A percentile compares a stretch with the other conserved stretches of the same genome.
These are phyloP conservation scores for Capillidium rhysosporum DNA, from an alignment of 371 early-diverging fungal species.

Conservation along the genomic window DNA sequence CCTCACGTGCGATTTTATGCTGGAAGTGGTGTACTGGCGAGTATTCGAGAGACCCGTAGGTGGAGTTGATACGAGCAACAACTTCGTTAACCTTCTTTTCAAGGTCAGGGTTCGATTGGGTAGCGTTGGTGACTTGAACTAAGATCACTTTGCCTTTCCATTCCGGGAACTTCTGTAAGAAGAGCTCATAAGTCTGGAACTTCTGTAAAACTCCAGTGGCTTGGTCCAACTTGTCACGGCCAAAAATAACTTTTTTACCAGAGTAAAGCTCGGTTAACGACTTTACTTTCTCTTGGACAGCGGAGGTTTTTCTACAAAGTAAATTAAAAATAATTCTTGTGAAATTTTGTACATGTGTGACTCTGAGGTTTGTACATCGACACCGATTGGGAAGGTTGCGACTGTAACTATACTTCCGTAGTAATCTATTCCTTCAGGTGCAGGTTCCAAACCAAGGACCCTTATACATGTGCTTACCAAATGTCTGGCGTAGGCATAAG, in stretches of 20 bases:
- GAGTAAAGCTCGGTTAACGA: slow-evolving; percentile 66
- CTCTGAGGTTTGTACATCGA: slow-evolving; percentile 48
- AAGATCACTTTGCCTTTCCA: slow-evolving; percentile 71
- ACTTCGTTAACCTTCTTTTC: slow-evolving; percentile 74
- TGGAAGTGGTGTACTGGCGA: slow-evolving; percentile 90
- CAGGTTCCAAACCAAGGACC: slow-evolving; percentile 69
- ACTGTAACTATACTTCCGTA: slow-evolving; percentile 55
- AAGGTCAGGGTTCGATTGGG: slow-evolving; percentile 25
- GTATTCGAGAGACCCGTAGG: slow-evolving; percentile 84
- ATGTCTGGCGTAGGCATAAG: slow-evolving; percentile 89
- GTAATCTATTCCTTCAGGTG: slow-evolving; percentile 61
- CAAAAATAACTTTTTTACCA: slow-evolving; percentile 91
- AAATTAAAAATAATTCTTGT: neutral
- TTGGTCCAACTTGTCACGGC: slow-evolving; percentile 94
- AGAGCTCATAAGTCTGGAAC: slow-evolving; percentile 83
- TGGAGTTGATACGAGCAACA: slow-evolving; percentile 84
- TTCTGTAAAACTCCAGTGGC: slow-evolving; percentile 97
- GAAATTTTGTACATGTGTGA: slow-evolving; percentile 10
- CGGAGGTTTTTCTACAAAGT: neutral
- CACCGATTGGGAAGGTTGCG: slow-evolving; percentile 93
- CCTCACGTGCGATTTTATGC: slow-evolving; percentile 79
- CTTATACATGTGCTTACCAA: slow-evolving; percentile 85
- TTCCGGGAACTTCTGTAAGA: slow-evolving; percentile 73
- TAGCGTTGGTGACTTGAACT: slow-evolving; percentile 54
- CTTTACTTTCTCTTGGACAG: slow-evolving; percentile 31